Conservation (phyloP, 129 eudicot genomes). For the Flaveria bidentis region DNA sequence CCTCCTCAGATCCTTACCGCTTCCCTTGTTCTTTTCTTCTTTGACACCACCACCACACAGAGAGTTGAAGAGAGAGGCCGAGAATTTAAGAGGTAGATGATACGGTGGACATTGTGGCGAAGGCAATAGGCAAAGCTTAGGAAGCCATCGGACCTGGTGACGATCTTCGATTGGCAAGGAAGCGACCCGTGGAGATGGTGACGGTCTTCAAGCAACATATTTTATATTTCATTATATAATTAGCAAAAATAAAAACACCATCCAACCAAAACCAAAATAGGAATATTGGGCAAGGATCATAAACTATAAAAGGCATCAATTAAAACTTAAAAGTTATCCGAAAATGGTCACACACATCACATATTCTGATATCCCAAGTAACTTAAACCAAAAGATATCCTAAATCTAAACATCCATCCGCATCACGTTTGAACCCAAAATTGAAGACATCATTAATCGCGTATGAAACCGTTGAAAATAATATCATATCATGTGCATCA, state of each 20-base stretch:
- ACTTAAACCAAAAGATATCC: not conserved
- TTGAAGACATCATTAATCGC: not conserved
- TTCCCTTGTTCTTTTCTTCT: no score
- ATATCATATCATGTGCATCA: slow-evolving; percentile 16
- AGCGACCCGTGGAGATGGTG: no score
- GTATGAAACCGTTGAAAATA: slow-evolving; percentile 24
- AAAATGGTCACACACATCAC: not conserved
- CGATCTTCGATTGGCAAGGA: no score
- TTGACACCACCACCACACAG: no score
- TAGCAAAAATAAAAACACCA: not conserved
- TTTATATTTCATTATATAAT: no score
- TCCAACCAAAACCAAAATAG: not conserved
- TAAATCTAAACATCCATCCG: not conserved
- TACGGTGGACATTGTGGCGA: no score
- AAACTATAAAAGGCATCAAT: not conserved
- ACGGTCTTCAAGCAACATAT: no score
- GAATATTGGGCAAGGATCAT: not conserved
- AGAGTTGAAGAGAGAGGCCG: no score
- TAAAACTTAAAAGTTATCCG: not conserved
- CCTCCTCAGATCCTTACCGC: no score
- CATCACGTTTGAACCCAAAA: slow-evolving; percentile 22
- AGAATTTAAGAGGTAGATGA: no score
- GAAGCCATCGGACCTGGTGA: no score
- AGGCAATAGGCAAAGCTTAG: no score
- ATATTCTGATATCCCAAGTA: not conserved